phyloP scores from a whole-genome alignment of 768 basidiomycete species.

The Harrya chromipes region DNA sequence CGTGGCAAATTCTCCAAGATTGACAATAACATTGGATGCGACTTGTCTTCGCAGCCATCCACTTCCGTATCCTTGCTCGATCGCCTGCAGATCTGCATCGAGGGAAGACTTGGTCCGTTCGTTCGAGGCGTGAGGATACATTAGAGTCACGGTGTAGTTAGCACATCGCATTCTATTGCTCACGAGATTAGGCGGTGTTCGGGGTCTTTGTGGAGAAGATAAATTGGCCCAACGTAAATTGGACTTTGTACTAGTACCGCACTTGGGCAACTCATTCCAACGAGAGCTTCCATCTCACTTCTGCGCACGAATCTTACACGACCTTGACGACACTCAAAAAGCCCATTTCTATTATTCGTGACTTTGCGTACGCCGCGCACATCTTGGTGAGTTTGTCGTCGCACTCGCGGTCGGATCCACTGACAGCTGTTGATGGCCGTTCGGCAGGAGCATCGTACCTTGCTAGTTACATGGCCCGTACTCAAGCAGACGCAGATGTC shows the following conservation, averaged over 20 bases:
- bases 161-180: neutral
- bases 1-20: constrained; percentile 13
- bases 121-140: constrained; percentile 10
- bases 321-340: constrained; percentile 12
- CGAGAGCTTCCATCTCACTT: too few relatives aligned
- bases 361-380: constrained; percentile 10
- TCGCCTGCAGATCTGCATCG: constrained; percentile 25
- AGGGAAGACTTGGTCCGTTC: constrained; percentile 20
- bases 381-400: constrained; percentile 13
- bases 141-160: neutral
- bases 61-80: constrained; percentile 30
- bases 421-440: constrained; percentile 3
- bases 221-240: constrained; percentile 22
- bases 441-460: constrained; percentile 12
- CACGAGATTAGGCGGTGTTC: constrained; percentile 16
- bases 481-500: constrained; percentile 31
- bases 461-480: constrained; percentile 28
- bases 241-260: constrained; percentile 4
- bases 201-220: constrained; percentile 17
- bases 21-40: constrained; percentile 10
- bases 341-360: neutral
- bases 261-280: neutral
- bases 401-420: neutral
- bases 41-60: constrained; percentile 25
- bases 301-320: constrained; percentile 14